These are phyloP conservation scores for Senna siamea DNA, from an alignment of 306 rosid genomes.

Conservation along the genomic window DNA sequence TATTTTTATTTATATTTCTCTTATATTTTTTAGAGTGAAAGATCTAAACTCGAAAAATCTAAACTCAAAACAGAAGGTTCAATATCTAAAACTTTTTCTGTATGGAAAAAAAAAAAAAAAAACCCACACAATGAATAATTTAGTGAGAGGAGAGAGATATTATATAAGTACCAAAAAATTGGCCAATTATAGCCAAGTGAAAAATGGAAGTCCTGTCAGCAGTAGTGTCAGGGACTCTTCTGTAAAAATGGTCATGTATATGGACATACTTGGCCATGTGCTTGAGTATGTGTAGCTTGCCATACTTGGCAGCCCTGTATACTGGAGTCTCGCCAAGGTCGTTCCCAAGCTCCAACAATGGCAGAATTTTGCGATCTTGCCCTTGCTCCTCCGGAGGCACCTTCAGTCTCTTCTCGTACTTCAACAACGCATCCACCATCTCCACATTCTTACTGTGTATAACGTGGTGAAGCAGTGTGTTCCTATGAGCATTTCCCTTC, in stretches of 20 bases:
- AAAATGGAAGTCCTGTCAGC: conserved; percentile 15
- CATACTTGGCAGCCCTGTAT: conserved; percentile 10
- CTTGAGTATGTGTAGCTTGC: background rate
- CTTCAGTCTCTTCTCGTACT: background rate
- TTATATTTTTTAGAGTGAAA: too few relatives aligned
- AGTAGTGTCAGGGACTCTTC: background rate
- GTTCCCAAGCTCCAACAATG: conserved; percentile 7
- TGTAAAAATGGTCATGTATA: background rate
- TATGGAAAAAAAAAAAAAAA: too few relatives aligned
- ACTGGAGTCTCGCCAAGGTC: conserved; percentile 14
- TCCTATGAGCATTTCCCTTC: background rate
- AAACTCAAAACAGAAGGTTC: too few relatives aligned
- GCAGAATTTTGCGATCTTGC: background rate
- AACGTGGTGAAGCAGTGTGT: background rate
- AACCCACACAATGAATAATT: too few relatives aligned
- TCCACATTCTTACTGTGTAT: background rate
- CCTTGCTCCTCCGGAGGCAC: background rate
- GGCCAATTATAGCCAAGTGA: conserved; percentile 11
- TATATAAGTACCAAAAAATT: conserved; percentile 26
- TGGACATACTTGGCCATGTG: background rate
- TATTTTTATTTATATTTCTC: too few relatives aligned
- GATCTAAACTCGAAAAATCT: too few relatives aligned
- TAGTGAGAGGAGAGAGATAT: too few relatives aligned
- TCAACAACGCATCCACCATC: background rate
- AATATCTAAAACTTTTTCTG: too few relatives aligned